Percentiles rank a stretch among this genome's conserved stretches.
Evolutionary conservation across 2,329 filamentous ascomycete genomes (phyloP).

Genomic region (Decorospora gaudefroyi): DNA sequence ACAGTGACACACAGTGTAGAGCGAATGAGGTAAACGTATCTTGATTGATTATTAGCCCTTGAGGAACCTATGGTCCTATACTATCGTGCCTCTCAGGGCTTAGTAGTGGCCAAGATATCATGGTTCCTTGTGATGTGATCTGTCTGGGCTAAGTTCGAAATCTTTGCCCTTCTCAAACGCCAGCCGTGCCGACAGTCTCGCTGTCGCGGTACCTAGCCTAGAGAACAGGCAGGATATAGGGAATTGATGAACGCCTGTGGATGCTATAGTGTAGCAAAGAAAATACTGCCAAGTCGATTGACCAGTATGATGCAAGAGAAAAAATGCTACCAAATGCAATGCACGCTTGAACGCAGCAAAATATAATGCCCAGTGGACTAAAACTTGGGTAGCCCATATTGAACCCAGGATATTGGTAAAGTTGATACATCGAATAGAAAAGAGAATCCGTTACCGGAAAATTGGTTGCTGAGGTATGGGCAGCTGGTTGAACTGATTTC

Average conservation of each 20-base stretch:
- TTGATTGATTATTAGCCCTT: no score
- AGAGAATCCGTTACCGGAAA: constrained; percentile 32
- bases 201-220: no score
- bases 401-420: constrained; percentile 1
- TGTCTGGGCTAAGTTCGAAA: no score
- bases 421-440: constrained; percentile 20
- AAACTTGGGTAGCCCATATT: constrained; percentile 2
- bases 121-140: no score
- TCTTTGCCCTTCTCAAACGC: no score
- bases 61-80: no score
- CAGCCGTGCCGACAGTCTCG: no score
- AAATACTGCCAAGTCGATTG: constrained; percentile 18
- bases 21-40: no score
- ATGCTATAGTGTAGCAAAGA: constrained; percentile 26
- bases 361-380: constrained; percentile 20
- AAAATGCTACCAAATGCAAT: constrained; percentile 40
- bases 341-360: constrained; percentile 46
- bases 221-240: no score
- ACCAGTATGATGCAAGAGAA: constrained; percentile 19
- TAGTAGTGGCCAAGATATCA: no score
- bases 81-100: no score
- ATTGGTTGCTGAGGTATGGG: constrained; percentile 46
- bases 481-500: constrained; percentile 47
- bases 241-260: constrained; percentile 32
- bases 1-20: no score